Evolutionary conservation across 116 monocot species (phyloP).

Genomic region (Papilionanthe hybrid): DNA sequence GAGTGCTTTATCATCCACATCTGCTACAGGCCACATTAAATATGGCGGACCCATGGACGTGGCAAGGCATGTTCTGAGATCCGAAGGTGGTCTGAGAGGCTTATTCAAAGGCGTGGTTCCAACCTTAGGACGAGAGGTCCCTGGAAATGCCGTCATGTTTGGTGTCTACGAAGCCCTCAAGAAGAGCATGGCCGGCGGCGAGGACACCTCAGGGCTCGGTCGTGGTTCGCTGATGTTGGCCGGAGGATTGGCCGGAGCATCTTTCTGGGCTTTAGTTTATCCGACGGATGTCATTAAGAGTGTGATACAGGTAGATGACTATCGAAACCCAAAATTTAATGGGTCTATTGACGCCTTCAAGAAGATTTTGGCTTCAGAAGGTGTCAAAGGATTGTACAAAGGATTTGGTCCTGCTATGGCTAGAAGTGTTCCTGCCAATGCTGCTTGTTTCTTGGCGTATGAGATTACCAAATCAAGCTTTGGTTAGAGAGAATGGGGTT

Average conservation of each 20-base stretch:
- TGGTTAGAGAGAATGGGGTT: constrained; percentile 24
- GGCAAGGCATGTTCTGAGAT: constrained; percentile 72
- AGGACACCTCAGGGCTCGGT: constrained; percentile 64
- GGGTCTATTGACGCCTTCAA: constrained; percentile 71
- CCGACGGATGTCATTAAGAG: constrained; percentile 93
- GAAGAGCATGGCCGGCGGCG: constrained; percentile 60
- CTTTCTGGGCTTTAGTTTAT: constrained; percentile 71
- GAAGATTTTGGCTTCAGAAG: constrained; percentile 77
- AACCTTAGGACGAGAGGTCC: constrained; percentile 73
- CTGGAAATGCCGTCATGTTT: constrained; percentile 87
- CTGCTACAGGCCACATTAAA: constrained; percentile 41
- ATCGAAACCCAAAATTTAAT: constrained; percentile 63
- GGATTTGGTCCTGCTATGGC: constrained; percentile 95
- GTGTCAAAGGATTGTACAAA: constrained; percentile 78
- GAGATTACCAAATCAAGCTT: constrained; percentile 69
- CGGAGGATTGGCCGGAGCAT: constrained; percentile 73
- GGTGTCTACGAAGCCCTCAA: constrained; percentile 84
- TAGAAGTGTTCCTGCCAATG: constrained; percentile 89
- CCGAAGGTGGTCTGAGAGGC: constrained; percentile 71
- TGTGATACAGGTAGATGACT: constrained; percentile 85
- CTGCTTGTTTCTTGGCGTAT: constrained; percentile 88
- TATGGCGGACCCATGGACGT: constrained; percentile 94
- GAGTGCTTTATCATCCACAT: constrained; percentile 51
- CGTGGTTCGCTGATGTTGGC: constrained; percentile 76
- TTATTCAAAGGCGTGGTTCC: constrained; percentile 79